Percentiles rank a stretch among this genome's conserved stretches.
Evolutionary conservation across 169 alveolate genomes (phyloP).

Genomic region (Plasmodium fragile): DNA sequence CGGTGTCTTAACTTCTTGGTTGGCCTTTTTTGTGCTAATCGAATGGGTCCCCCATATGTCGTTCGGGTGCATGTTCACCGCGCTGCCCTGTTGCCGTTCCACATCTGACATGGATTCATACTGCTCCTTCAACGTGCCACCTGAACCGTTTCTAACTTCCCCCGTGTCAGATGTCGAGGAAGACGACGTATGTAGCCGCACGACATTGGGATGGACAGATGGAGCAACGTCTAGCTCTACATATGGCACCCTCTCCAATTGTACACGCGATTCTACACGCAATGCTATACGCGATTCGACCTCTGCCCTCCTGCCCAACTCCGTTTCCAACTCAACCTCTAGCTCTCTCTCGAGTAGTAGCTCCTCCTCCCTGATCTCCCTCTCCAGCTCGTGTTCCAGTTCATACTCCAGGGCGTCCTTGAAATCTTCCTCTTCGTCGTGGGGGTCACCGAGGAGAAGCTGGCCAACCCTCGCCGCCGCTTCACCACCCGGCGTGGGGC

Average conservation of each 20-base stretch:
- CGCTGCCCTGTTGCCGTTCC: not conserved
- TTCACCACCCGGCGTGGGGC: not conserved
- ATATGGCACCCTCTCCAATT: not conserved
- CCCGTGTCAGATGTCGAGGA: not conserved
- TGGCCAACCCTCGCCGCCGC: not conserved
- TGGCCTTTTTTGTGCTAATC: not conserved
- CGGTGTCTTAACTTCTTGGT: not conserved
- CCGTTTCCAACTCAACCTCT: not conserved
- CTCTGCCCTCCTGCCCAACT: not conserved
- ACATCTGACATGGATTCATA: not conserved
- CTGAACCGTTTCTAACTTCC: not conserved
- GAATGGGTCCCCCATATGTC: not conserved
- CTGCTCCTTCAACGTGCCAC: not conserved
- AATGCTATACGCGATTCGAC: not conserved
- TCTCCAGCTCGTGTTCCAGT: slow-evolving; percentile 16
- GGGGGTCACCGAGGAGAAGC: not conserved
- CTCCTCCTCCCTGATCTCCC: slow-evolving; percentile 27
- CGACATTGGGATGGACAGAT: not conserved
- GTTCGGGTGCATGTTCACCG: not conserved
- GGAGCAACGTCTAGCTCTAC: not conserved
- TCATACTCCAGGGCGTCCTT: slow-evolving; percentile 3
- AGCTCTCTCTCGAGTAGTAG: slow-evolving; percentile 20
- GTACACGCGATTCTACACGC: not conserved
- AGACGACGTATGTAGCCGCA: not conserved
- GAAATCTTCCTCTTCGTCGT: slow-evolving; percentile 13